Conservation (phyloP, 352 stramenopile genomes). For the Phytophthora megakarya region DNA sequence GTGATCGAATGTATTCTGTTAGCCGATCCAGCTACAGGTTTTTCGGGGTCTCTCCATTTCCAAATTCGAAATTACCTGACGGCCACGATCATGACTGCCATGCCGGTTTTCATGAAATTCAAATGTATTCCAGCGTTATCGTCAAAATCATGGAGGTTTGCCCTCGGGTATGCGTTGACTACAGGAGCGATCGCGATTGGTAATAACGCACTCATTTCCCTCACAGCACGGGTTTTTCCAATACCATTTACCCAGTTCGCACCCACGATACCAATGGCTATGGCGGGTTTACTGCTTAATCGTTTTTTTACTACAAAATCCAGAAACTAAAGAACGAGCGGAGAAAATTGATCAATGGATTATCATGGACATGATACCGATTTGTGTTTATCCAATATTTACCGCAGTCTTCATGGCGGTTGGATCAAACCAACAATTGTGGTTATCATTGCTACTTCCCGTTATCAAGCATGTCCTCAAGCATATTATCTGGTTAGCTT, state of each 20-base stretch:
- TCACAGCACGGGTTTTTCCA: conserved; percentile 30
- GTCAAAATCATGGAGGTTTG: conserved; percentile 12
- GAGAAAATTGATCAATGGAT: conserved; percentile 16
- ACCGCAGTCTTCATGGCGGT: conserved; percentile 38
- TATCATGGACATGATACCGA: conserved; percentile 13
- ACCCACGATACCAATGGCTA: conserved; percentile 18
- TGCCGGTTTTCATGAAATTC: conserved; percentile 17
- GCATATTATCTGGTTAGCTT: conserved; percentile 17
- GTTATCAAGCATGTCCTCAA: conserved; percentile 35
- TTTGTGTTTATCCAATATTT: conserved; percentile 40
- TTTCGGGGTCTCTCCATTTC: conserved; percentile 26
- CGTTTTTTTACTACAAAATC: conserved; percentile 1
- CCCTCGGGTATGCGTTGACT: conserved; percentile 5
- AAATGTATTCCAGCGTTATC: conserved; percentile 32
- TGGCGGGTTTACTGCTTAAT: conserved; percentile 8
- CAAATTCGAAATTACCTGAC: conserved; percentile 32
- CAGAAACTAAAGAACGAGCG: conserved; percentile 3
- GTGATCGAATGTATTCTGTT: conserved; percentile 32
- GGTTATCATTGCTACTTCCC: conserved; percentile 39
- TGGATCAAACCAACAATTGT: conserved; percentile 26
- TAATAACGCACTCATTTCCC: conserved; percentile 13
- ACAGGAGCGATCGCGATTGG: conserved; percentile 20
- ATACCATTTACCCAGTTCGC: conserved; percentile 34
- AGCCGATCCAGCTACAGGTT: conserved; percentile 19
- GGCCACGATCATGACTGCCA: conserved; percentile 8